Base-by-base conservation (phyloP, 2,329 filamentous ascomycete species). In the Gyromitra esculenta region DNA sequence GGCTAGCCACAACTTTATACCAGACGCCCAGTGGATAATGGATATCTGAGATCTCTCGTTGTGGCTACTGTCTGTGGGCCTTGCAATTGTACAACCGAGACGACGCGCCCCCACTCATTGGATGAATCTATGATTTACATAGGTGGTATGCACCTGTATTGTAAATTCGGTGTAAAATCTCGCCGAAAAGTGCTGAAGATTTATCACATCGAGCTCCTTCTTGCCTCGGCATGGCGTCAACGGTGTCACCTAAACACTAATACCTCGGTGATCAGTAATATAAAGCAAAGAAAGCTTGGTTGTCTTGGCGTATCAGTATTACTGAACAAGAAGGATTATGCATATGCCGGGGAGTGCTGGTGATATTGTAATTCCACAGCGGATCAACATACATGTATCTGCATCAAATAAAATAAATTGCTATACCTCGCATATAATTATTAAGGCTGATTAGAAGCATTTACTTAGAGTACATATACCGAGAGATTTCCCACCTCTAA, bases 201-300 rank as follows among this genome's bases (percentile, higher is more conserved):
- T 54, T n/a, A 39, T 59, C 48, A 69, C 4, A 4, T 31, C 2
- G 1, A 31, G 25, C 25, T 4, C 25, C 25, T 31, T 50, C 43
- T 60, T 63, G 21, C 68, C 68, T 71, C 68, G 68, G 68, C 11
- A 43, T 48, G 41, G 65, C 31, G 52, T 68, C 6, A 52, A 15
- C 7, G 21, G 21, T 43, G 21, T 35, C n/a, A 13, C 15, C 41
- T 48, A 15, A 21, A 25, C 4, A 1, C 35, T 18, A 41, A 11
- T 56, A 41, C 39, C 56, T 52, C 50, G 50, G 67, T 37, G 21
- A 71, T 71, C 68, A 71, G 57, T 71, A 63, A 70, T 70, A 69
- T 31, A 63, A 41, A 54, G 41, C 21, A 37, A 60, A 31, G 9
- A 56, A 64, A 71, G 68, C 68, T 71, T 71, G 35, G 50, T 18